phyloP scores from a whole-genome alignment of 2,329 filamentous ascomycete species.

The Ascochyta lentis region DNA sequence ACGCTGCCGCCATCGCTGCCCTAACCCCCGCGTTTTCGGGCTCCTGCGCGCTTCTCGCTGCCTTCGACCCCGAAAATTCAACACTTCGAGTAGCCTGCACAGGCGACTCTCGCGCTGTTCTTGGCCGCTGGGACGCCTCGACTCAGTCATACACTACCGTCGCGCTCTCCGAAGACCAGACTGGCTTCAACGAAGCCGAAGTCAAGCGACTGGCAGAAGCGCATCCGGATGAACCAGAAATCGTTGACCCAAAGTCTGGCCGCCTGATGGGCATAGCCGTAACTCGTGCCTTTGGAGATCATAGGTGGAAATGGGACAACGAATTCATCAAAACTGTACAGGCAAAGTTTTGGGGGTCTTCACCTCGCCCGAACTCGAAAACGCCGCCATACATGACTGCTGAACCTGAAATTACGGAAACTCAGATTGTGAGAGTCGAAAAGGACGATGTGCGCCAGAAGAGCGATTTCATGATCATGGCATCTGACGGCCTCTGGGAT shows the following conservation, averaged over 20 bases:
- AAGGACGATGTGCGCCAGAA: slow-evolving; percentile 29
- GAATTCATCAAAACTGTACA: slow-evolving; percentile 56
- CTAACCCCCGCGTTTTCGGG: slow-evolving; percentile 57
- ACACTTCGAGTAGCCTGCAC: slow-evolving; percentile 69
- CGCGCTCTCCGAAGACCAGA: slow-evolving; percentile 70
- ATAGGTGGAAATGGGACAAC: slow-evolving; percentile 70
- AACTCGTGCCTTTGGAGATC: slow-evolving; percentile 72
- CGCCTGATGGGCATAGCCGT: slow-evolving; percentile 68
- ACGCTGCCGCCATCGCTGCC: slow-evolving; percentile 32
- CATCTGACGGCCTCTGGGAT: slow-evolving; percentile 72
- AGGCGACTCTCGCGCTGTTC: slow-evolving; percentile 71
- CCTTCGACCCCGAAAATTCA: slow-evolving; percentile 63
- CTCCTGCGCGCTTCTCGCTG: slow-evolving; percentile 68
- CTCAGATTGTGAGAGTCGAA: slow-evolving; percentile 54
- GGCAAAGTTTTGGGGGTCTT: slow-evolving; percentile 58
- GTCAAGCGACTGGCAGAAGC: slow-evolving; percentile 60
- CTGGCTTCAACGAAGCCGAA: slow-evolving; percentile 67
- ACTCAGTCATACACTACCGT: slow-evolving; percentile 58
- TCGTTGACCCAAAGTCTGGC: slow-evolving; percentile 61
- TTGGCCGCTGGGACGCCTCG: slow-evolving; percentile 59
- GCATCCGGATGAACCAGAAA: slow-evolving; percentile 68
- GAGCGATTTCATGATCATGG: slow-evolving; percentile 68
- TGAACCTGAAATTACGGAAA: slow-evolving; percentile 68
- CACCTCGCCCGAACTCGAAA: slow-evolving; percentile 52
- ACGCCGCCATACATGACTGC: slow-evolving; percentile 74